Base-by-base conservation (phyloP, 352 stramenopile genomes). In the Phytophthora boehmeriae region DNA sequence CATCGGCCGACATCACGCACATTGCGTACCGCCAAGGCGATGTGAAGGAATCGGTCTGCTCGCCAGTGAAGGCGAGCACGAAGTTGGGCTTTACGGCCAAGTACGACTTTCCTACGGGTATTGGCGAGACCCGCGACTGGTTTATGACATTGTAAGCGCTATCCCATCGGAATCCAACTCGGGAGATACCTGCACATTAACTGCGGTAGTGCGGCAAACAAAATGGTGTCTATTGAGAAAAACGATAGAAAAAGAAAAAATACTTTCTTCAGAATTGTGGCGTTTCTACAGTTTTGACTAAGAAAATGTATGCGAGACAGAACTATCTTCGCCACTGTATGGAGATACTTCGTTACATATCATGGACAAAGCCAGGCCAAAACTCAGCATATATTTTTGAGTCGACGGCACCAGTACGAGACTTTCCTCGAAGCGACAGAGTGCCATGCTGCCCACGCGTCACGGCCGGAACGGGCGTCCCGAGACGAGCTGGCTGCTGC, bases 21-120 rank as follows among this genome's bases (percentile, higher is more conserved):
- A 80, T 85, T 43, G 48, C 74, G 39, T 90, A 75, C 70, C 81
- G 84, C 49, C 77, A 88, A 44, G 84, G 76, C 27, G 84, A 93
- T 56, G 80, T 91, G 34, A 88, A 88, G 54, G 80, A 93, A 46
- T 91, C 81, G 2, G 84, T 93, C 43, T 90, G 84, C 53, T 87
- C 76, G 28, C 52, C 79, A 11, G 65, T 67, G 19, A 93, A 93
- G 59, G 78, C 84, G 0, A 27, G 56, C 16, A 73, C 65, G 25
- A 88, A 88, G 65, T 67, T 93, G 8, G 80, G 80, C 39, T 93
- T 93, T 63, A 79, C 70, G 19, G 77, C 84, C 5, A 54, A 50
- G 8, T 92, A 84, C 66, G 59, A 77, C 50, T 88, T 90, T 61
- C 63, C 76, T 10, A 65, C 63, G 2, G 83, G 83, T 28, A 89